Evolutionary conservation across 192 early-diverging fungal genomes (phyloP).

Genomic region (Gonapodya sp.): DNA sequence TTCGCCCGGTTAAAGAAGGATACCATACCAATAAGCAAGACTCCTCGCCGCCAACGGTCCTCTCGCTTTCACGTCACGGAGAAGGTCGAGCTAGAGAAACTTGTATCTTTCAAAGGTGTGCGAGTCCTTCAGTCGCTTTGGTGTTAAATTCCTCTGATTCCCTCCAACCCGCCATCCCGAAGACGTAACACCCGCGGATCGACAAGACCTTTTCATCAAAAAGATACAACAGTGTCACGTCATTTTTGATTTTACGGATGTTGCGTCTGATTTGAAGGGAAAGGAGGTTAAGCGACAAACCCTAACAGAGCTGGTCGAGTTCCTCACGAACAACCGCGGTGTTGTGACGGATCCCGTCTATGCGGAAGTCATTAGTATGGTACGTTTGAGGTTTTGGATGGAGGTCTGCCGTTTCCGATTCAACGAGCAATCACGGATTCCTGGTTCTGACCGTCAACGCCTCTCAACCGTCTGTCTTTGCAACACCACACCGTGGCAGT

Average conservation of each 20-base stretch:
- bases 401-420: background rate
- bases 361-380: constrained; percentile 90
- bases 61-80: constrained; percentile 80
- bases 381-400: constrained; percentile 22
- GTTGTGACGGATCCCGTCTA: constrained; percentile 85
- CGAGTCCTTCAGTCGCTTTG: background rate
- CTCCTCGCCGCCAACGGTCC: constrained; percentile 70
- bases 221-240: constrained; percentile 88
- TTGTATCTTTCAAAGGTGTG: constrained; percentile 64
- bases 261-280: constrained; percentile 73
- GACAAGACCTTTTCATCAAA: constrained; percentile 78
- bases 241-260: constrained; percentile 93
- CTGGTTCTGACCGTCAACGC: too few species aligned
- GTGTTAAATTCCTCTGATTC: background rate
- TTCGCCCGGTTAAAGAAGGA: constrained; percentile 20
- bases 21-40: constrained; percentile 67
- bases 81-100: constrained; percentile 67
- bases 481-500: constrained; percentile 34
- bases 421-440: background rate
- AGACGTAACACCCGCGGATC: constrained; percentile 72
- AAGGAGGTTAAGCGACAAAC: constrained; percentile 95
- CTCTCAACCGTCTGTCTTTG: constrained; percentile 13
- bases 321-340: constrained; percentile 78
- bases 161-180: background rate
- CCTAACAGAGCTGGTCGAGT: constrained; percentile 85